These are phyloP conservation scores for Polysphondylium violaceum DNA, from an alignment of 78 protist species.

Conservation along the genomic window DNA sequence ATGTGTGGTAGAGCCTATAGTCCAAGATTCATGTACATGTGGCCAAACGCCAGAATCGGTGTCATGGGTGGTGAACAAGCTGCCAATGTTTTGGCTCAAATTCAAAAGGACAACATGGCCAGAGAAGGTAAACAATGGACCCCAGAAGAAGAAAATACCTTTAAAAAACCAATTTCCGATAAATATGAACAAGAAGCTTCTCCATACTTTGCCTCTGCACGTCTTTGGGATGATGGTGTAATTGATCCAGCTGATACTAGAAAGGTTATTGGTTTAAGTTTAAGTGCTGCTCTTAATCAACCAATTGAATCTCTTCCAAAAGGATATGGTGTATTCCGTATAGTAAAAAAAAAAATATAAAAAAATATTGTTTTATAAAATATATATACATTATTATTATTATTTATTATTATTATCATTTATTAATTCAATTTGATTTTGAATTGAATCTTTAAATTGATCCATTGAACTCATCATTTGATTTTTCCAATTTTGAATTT, in stretches of 20 bases:
- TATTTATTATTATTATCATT: too few species aligned
- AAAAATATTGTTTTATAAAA: too few species aligned
- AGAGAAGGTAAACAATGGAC: constrained; percentile 81
- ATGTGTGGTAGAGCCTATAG: constrained; percentile 97
- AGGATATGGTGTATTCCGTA: constrained; percentile 75
- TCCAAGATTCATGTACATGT: constrained; percentile 97
- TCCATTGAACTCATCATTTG: too few species aligned
- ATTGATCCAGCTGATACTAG: constrained; percentile 93
- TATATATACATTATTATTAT: too few species aligned
- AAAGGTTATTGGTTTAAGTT: constrained; percentile 88
- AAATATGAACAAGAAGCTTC: constrained; percentile 93
- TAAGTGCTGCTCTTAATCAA: constrained; percentile 86
- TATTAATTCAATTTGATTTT: too few species aligned
- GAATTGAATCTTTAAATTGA: too few species aligned
- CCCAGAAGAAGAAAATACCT: constrained; percentile 74
- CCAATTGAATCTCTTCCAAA: constrained; percentile 75
- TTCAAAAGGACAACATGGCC: constrained; percentile 73
- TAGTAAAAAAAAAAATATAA: constrained; percentile 24
- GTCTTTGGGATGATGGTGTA: constrained; percentile 98
- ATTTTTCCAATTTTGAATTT: too few species aligned
- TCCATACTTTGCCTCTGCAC: constrained; percentile 92
- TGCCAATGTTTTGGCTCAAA: constrained; percentile 78
- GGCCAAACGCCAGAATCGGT: constrained; percentile 97
- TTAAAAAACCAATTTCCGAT: constrained; percentile 79
- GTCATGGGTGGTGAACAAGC: constrained; percentile 99